Evolutionary conservation across 2,329 filamentous ascomycete genomes (phyloP), one percentile per base, ranked within the genome.

Genomic region (Gnomoniopsis smithogilvyi): DNA sequence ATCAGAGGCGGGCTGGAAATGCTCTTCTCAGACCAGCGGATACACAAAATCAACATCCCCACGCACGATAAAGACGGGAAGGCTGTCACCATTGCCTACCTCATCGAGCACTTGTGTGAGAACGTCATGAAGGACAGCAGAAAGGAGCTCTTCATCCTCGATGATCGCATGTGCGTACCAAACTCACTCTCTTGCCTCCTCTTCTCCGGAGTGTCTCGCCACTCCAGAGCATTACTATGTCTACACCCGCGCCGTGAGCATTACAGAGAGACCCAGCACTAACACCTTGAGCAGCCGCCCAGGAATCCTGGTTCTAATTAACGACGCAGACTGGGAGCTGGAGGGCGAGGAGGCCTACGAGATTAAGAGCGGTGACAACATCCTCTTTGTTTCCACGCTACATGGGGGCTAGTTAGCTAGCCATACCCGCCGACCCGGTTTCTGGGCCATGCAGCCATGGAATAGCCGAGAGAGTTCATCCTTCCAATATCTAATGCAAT

Each of bases 271-370:
- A 36, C 8, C 34, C 34, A 41, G 33, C 6, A 30, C 52, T 54
- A 19, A 10, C 49, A 41, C 58, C 47, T 38, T 12, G 24, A 43
- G 62, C 66, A 98, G 94, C 62, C 92, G 95, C 55, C 95, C 95
- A 6, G 95, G 95, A 2, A 96, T 99, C 72, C 84, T 99, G 47
- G 94, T 97, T 30, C 81, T 99, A 59, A 96, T 99, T 73, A 99
- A 99, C 71, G 95, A 99, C 67, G 91, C 92, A 26, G 95, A 99
- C 73, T 99, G 95, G 95, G 95, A 98, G 74, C 84, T 99, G 14
- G 95, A 98, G 75, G 95, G 93, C 19, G 94, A 98, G 75, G 92
- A 95, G 70, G 83, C 86, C 65, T 98, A 98, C 71, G 88, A 92
- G 74, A 76, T 99, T 59, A 87, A 94, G 74, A 75, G 80, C 62